Base-by-base conservation (phyloP, 2,329 filamentous ascomycete species). In the Fusarium longipes region DNA sequence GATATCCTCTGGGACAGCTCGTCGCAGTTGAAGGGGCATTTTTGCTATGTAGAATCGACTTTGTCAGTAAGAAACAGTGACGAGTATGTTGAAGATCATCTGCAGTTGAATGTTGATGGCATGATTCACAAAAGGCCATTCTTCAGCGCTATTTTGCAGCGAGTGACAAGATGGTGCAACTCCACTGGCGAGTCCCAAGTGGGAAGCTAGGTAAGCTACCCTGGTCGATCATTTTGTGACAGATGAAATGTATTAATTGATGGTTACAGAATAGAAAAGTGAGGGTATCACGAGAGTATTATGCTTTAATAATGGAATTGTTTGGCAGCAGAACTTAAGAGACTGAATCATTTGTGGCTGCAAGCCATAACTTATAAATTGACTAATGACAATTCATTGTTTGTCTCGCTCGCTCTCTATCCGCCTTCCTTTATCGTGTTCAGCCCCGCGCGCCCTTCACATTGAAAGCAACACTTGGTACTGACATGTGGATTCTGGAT, bases 1-100 rank as follows among this genome's bases (percentile, higher is more conserved):
- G 4, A 80, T 74, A 72, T 87, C 84, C 14, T 71, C 73, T 15
- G 73, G 65, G 2, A 72, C 78, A 40, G 80, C 83, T 33, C 75
- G 74, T 38, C 82, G 79, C 45, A 84, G 49, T 14, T 59, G 59
- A 40, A 75, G 44, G 22, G 67, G 22, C 75, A 77, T 77, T 11
- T 55, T 18, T 17, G 22, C 27, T 22, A 42, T 48, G 3, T 3
- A 15, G n/a, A 29, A 20, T 8, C 15, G 22, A 8, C 8, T 33
- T 27, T 6, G 2, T n/a, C n/a, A 49, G 12, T 45, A 5, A 33
- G 20, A 10, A 22, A 33, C 6, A 30, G 14, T 24, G 29, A 22
- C 6, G 17, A 29, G 5, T 12, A 11, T 8, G 6, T 11, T 49
- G 14, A 17, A 35, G 10, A 42, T 39, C 25, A n/a, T 29, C 8